Percentiles rank a stretch among this genome's conserved stretches.
Conservation (phyloP, 345 rosid genomes). For the Gossypium anomalum region DNA sequence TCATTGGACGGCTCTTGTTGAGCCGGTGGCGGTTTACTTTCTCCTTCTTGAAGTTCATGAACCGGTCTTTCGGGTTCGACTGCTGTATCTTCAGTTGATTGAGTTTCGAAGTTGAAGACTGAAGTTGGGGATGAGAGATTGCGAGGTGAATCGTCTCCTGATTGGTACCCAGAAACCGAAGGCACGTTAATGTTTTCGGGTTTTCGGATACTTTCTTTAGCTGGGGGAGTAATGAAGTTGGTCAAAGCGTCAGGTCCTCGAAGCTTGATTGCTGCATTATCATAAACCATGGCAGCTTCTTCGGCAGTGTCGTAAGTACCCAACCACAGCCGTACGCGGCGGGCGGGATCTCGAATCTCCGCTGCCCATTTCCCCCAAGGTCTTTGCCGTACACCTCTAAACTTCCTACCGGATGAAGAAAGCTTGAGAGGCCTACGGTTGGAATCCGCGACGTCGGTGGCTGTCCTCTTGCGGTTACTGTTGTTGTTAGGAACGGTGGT, state of each 20-base stretch:
- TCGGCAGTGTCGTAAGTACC: constrained; percentile 91
- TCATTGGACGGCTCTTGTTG: constrained; percentile 12
- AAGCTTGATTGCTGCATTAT: constrained; percentile 81
- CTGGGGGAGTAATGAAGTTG: constrained; percentile 55
- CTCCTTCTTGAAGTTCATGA: constrained; percentile 19
- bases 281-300: constrained; percentile 92
- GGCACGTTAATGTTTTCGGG: constrained; percentile 16
- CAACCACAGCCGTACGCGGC: constrained; percentile 77
- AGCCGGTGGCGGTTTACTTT: constrained; percentile 23
- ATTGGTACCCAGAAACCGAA: constrained; percentile 52
- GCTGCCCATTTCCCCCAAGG: constrained; percentile 99
- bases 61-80: constrained; percentile 26
- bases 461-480: constrained; percentile 31
- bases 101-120: constrained; percentile 53
- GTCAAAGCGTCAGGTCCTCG: constrained; percentile 86
- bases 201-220: constrained; percentile 13
- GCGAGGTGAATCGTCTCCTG: constrained; percentile 51
- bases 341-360: constrained; percentile 89
- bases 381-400: constrained; percentile 81
- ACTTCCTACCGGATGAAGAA: constrained; percentile 43
- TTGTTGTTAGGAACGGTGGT: neutral
- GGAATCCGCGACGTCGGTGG: constrained; percentile 6
- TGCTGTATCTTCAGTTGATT: constrained; percentile 35
- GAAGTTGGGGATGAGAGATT: constrained; percentile 72
- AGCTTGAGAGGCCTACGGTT: constrained; percentile 25